Conservation (phyloP, 1,284 basidiomycete species). For the Tremellales sp. region DNA sequence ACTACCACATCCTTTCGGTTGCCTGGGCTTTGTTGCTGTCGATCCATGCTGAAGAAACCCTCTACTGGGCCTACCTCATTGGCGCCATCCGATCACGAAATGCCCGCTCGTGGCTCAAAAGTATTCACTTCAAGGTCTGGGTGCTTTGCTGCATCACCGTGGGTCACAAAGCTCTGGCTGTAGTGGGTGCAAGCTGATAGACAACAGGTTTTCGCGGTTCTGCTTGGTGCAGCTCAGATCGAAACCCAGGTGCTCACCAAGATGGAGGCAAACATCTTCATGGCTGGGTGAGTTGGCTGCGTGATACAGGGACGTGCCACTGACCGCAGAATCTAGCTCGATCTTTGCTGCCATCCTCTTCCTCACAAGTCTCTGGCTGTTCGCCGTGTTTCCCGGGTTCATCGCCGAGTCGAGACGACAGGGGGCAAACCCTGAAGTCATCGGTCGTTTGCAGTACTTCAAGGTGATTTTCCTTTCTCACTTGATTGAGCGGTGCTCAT, state of each 20-base stretch:
- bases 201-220: constrained; percentile 9
- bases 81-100: constrained; percentile 21
- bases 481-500: not conserved
- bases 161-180: constrained; percentile 4
- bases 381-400: constrained; percentile 24
- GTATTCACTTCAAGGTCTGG: constrained; percentile 34
- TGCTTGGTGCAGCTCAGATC: constrained; percentile 18
- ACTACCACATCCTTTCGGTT: constrained; percentile 25
- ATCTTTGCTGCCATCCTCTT: constrained; percentile 18
- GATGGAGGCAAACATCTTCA: constrained; percentile 33
- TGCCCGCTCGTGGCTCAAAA: constrained; percentile 26
- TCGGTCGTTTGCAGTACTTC: constrained; percentile 34
- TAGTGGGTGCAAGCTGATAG: not conserved
- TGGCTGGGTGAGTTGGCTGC: constrained; percentile 19
- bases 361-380: constrained; percentile 20
- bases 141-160: constrained; percentile 11
- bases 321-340: constrained; percentile 6
- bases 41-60: constrained; percentile 34
- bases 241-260: constrained; percentile 17
- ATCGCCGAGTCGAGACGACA: constrained; percentile 28
- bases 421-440: constrained; percentile 37
- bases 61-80: constrained; percentile 40
- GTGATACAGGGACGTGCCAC: not conserved
- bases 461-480: constrained; percentile 12
- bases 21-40: constrained; percentile 23